A percentile compares a stretch with the other conserved stretches of the same genome.
Conservation (phyloP, 768 basidiomycete genomes). For the Tricholoma saponaceum region DNA sequence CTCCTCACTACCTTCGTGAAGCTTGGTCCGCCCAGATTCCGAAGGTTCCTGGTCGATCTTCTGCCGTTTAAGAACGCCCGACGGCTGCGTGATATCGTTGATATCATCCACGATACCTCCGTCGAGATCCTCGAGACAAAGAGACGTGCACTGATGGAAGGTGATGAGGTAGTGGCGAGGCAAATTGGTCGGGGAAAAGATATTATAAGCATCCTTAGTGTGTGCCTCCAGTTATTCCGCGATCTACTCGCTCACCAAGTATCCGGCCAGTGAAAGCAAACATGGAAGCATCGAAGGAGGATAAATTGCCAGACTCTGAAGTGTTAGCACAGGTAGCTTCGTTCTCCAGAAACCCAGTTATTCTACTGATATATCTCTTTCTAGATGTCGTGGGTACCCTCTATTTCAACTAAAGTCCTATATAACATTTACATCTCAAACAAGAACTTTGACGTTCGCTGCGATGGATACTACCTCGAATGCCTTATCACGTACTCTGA, state of each 20-base stretch:
- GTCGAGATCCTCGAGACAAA: slow-evolving; percentile 28
- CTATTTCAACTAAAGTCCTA: slow-evolving; percentile 1
- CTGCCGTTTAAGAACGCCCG: slow-evolving; percentile 20
- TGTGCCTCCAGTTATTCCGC: neutral
- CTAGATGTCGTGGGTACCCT: slow-evolving; percentile 13
- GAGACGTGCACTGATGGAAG: slow-evolving; percentile 24
- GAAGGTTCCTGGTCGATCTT: slow-evolving; percentile 26
- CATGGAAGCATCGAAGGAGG: no score
- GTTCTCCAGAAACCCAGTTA: no score
- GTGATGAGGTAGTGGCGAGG: slow-evolving; percentile 14
- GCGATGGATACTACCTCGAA: slow-evolving; percentile 32
- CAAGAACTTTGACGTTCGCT: slow-evolving; percentile 25
- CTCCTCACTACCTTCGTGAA: slow-evolving; percentile 23
- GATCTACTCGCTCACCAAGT: neutral
- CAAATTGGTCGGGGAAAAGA: slow-evolving; percentile 27
- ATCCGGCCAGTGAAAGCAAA: no score
- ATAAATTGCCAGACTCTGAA: slow-evolving; percentile 21
- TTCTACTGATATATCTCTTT: neutral
- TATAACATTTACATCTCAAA: neutral
- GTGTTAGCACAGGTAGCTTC: slow-evolving; percentile 21
- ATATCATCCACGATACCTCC: slow-evolving; percentile 28
- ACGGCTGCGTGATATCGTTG: slow-evolving; percentile 25
- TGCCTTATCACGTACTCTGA: slow-evolving; percentile 24
- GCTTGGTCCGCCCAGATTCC: slow-evolving; percentile 28
- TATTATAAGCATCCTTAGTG: slow-evolving; percentile 25